These are phyloP conservation scores for Chloropicon primus DNA, from an alignment of 139 green algal genomes.

Conservation along the genomic window DNA sequence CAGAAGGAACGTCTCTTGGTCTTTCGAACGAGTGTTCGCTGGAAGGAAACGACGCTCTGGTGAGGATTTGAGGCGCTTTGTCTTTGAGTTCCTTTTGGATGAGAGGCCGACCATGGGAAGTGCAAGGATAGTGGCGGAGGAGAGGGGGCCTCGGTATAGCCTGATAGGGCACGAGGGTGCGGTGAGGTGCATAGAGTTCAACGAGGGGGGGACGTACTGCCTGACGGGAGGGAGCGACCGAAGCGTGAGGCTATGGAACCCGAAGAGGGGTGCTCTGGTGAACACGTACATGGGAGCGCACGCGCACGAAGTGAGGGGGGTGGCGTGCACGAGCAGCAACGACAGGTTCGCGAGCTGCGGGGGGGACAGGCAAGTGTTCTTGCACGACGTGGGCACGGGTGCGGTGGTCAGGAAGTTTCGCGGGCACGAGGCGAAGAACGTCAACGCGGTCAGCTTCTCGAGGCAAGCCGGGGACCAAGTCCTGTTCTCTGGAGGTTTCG, in stretches of 20 bases:
- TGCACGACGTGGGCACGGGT: constrained; percentile 82
- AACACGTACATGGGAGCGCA: constrained; percentile 70
- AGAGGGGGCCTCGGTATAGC: not conserved
- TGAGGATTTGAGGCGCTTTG: too few relatives aligned
- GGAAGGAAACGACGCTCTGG: too few relatives aligned
- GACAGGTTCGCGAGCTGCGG: constrained; percentile 77
- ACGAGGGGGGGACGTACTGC: constrained; percentile 62
- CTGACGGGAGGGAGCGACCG: constrained; percentile 76
- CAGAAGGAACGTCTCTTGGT: too few relatives aligned
- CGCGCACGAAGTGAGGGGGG: constrained; percentile 63
- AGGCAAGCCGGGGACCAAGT: constrained; percentile 36
- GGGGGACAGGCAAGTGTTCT: constrained; percentile 69
- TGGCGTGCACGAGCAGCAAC: constrained; percentile 53
- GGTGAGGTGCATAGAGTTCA: constrained; percentile 50
- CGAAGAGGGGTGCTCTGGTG: constrained; percentile 48
- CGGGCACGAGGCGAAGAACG: constrained; percentile 59
- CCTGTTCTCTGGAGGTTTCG: constrained; percentile 74
- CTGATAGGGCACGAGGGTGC: constrained; percentile 2
- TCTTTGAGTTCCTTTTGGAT: too few relatives aligned
- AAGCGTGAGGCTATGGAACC: constrained; percentile 75
- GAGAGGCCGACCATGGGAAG: too few relatives aligned
- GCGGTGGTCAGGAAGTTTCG: constrained; percentile 66
- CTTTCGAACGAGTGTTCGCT: too few relatives aligned
- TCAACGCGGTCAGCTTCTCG: constrained; percentile 41
- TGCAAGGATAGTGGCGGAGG: not conserved